Evolutionary conservation across 2,329 filamentous ascomycete genomes (phyloP), one percentile per base, ranked within the genome.

Genomic region (Cadophora gregata): DNA sequence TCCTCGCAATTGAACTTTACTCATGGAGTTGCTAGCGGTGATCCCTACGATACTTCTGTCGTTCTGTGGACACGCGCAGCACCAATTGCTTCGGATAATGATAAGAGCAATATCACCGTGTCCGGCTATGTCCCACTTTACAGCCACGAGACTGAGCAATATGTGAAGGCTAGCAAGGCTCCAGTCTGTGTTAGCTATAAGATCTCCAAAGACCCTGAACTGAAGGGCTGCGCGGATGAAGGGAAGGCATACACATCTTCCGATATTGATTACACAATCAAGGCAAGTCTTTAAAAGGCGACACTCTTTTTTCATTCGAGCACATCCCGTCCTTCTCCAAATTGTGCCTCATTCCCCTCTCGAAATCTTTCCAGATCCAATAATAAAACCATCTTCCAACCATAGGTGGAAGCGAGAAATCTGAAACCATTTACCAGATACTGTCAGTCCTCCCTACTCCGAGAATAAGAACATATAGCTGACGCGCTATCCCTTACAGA

Each of bases 131-230:
- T 79, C 16, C 77, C 79, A 14, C 70, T 84, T 25, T 85, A 82
- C 63, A 80, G 74, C 65, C 82, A 84, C 61, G 82, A 84, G 67
- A 86, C 82, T 24, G 78, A 82, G 36, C 75, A 74, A 48, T 83
- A 85, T 71, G 79, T 86, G 69, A 73, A 78, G 8, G 79, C 83
- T 4, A 87, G 84, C 19, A 86, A 82, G 66, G 81, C 86, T 7
- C 88, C 90, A 0, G 82, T 92, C 36, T 93, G 90, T 72, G 83
- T 93, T 0, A 82, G 88, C 42, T 93, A 87, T 82, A 85, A 84
- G 65, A 84, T 92, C 21, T 81, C 82, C 16, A 78, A 79, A 24
- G 82, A 84, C 70, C 75, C 81, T 59, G 77, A 67, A 2, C 80
- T 85, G 36, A 77, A 78, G 12, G 73, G 80, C 1, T 79, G 86